Conservation (phyloP, 2,329 filamentous ascomycete genomes). For the Aspergillus versicolor region DNA sequence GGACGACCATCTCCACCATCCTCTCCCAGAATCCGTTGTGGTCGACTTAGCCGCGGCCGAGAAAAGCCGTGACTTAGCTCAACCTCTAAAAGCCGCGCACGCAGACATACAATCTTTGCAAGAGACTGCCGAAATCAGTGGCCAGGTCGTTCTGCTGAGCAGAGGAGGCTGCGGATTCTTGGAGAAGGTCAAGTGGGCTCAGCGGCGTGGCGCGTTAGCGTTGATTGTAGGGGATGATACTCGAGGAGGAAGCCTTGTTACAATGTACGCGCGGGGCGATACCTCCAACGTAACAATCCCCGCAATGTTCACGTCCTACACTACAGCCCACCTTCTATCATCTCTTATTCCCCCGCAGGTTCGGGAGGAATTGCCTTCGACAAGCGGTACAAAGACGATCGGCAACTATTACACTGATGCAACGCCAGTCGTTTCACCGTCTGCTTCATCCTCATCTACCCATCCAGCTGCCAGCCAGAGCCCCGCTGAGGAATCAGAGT, state of each 20-base stretch:
- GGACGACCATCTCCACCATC: slow-evolving; percentile 76
- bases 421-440: slow-evolving; percentile 29
- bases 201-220: slow-evolving; percentile 82
- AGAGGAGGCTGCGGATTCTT: slow-evolving; percentile 93
- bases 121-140: slow-evolving; percentile 86
- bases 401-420: slow-evolving; percentile 22
- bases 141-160: slow-evolving; percentile 88
- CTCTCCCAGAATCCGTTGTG: slow-evolving; percentile 46
- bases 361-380: slow-evolving; percentile 60
- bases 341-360: slow-evolving; percentile 75
- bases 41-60: slow-evolving; percentile 34
- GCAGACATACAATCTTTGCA: slow-evolving; percentile 91
- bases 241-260: slow-evolving; percentile 82
- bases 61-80: slow-evolving; percentile 32
- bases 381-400: slow-evolving; percentile 49
- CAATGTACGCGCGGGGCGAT: slow-evolving; percentile 97
- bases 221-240: slow-evolving; percentile 93
- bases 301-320: slow-evolving; percentile 90
- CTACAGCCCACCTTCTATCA: slow-evolving; percentile 87
- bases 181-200: slow-evolving; percentile 96
- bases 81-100: slow-evolving; percentile 52
- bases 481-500: slow-evolving; percentile 20
- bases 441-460: slow-evolving; percentile 36
- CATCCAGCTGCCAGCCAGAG: slow-evolving; percentile 20
- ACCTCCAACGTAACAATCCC: slow-evolving; percentile 94